Conservation (phyloP, 192 early-diverging fungal species). For the Rhizoclosmatium globosum region DNA sequence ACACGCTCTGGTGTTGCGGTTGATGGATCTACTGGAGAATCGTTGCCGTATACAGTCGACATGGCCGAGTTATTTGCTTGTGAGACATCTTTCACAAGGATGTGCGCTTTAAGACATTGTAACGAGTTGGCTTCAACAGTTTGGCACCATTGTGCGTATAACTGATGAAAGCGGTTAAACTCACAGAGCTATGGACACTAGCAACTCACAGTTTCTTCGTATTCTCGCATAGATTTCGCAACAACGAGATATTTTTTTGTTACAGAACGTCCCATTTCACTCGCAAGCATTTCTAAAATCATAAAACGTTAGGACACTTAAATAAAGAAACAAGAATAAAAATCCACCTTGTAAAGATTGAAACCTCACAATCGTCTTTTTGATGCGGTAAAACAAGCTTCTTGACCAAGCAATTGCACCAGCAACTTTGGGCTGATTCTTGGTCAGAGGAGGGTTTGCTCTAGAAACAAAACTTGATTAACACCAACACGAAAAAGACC, state of each 20-base stretch:
- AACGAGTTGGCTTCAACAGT: conserved; percentile 66
- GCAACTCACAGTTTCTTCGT: conserved; percentile 59
- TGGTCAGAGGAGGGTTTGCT: conserved; percentile 63
- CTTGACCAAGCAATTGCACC: conserved; percentile 68
- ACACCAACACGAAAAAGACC: background rate
- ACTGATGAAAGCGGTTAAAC: conserved; percentile 36
- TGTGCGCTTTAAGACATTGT: conserved; percentile 63
- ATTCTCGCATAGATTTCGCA: conserved; percentile 68
- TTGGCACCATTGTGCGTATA: conserved; percentile 64
- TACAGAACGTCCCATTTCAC: conserved; percentile 65
- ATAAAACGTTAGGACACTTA: background rate
- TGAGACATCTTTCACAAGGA: conserved; percentile 51
- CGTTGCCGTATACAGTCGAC: background rate
- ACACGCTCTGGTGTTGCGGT: conserved; percentile 48
- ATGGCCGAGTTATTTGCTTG: background rate
- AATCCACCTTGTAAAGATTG: conserved; percentile 64
- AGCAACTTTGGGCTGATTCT: conserved; percentile 70
- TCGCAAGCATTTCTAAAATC: conserved; percentile 62
- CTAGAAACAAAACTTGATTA: conserved; percentile 42
- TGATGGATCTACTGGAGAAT: background rate
- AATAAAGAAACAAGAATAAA: background rate
- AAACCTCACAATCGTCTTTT: conserved; percentile 71
- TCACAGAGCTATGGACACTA: background rate
- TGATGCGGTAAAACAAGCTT: conserved; percentile 65
- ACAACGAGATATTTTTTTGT: conserved; percentile 68